phyloP scores from a whole-genome alignment of 2,329 filamentous ascomycete species.

The Nemania sp. region DNA sequence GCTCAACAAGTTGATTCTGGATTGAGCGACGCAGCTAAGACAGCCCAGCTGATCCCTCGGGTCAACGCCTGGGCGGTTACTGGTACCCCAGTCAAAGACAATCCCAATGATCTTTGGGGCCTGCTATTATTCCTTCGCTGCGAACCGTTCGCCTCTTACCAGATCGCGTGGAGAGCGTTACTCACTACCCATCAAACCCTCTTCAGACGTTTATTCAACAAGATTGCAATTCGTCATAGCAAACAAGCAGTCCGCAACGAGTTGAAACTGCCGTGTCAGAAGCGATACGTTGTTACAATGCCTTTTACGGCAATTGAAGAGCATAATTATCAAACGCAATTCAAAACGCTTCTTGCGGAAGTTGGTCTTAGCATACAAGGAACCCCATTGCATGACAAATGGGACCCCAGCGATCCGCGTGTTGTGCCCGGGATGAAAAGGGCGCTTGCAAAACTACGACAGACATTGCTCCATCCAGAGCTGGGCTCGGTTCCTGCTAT shows the following conservation, averaged over 20 bases:
- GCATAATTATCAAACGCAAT: constrained; percentile 79
- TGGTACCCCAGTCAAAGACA: constrained; percentile 83
- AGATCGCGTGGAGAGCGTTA: constrained; percentile 69
- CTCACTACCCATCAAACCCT: constrained; percentile 61
- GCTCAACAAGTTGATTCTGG: constrained; percentile 94
- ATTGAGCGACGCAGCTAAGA: constrained; percentile 77
- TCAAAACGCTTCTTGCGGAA: constrained; percentile 72
- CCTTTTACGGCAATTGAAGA: constrained; percentile 91
- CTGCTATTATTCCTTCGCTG: constrained; percentile 80
- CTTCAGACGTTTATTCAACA: constrained; percentile 71
- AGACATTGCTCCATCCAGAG: constrained; percentile 85
- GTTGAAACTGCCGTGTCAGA: constrained; percentile 77
- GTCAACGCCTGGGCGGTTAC: constrained; percentile 90
- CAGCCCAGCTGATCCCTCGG: constrained; percentile 79
- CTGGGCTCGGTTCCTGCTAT: constrained; percentile 69
- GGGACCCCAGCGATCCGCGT: constrained; percentile 62
- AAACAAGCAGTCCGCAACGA: constrained; percentile 81
- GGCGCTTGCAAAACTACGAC: constrained; percentile 77
- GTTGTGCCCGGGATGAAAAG: constrained; percentile 73
- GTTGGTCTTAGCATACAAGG: constrained; percentile 69
- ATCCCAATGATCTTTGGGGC: constrained; percentile 76
- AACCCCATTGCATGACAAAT: constrained; percentile 61
- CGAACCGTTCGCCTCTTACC: constrained; percentile 70
- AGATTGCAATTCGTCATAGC: constrained; percentile 79
- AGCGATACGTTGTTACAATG: constrained; percentile 82